Percentiles rank a stretch among this genome's conserved stretches.
phyloP scores from a whole-genome alignment of 306 rosid genomes.

The Vicia villosa region DNA sequence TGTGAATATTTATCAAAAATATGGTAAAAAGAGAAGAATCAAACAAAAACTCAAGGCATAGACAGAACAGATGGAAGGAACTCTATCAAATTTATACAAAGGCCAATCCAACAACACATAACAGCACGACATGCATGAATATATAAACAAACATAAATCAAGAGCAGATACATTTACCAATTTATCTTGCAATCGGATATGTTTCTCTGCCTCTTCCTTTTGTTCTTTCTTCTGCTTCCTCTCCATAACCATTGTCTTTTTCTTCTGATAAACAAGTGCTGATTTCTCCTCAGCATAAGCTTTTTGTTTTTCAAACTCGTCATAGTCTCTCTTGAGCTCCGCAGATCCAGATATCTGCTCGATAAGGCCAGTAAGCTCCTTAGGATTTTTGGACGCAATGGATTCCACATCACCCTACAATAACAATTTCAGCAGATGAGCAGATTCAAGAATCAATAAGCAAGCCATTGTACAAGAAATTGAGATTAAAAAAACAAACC shows the following conservation, averaged over 20 bases:
- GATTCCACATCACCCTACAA: constrained; percentile 97
- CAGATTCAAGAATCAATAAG: not conserved
- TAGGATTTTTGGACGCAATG: constrained; percentile 93
- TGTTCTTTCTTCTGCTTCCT: constrained; percentile 98
- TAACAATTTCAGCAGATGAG: constrained; percentile 15
- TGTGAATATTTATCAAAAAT: not conserved
- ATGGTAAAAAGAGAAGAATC: not conserved
- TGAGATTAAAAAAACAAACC: constrained; percentile 44
- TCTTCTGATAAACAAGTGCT: constrained; percentile 84
- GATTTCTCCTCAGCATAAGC: constrained; percentile 86
- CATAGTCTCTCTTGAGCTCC: constrained; percentile 85
- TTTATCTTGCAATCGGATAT: constrained; percentile 72
- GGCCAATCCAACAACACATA: no score
- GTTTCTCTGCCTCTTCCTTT: constrained; percentile 94
- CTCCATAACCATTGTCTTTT: constrained; percentile 82
- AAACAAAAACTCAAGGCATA: no score
- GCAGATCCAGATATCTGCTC: constrained; percentile 99
- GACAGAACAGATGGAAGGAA: no score
- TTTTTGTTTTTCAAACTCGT: constrained; percentile 80
- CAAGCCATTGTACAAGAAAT: not conserved
- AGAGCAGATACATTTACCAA: constrained; percentile 55
- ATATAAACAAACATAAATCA: constrained; percentile 31
- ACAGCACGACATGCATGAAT: no score
- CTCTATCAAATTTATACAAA: no score
- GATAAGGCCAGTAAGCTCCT: constrained; percentile 82